Evolutionary conservation across 2,329 filamentous ascomycete genomes (phyloP), one percentile per base, ranked within the genome.

Genomic region (Colletotrichum sp.): DNA sequence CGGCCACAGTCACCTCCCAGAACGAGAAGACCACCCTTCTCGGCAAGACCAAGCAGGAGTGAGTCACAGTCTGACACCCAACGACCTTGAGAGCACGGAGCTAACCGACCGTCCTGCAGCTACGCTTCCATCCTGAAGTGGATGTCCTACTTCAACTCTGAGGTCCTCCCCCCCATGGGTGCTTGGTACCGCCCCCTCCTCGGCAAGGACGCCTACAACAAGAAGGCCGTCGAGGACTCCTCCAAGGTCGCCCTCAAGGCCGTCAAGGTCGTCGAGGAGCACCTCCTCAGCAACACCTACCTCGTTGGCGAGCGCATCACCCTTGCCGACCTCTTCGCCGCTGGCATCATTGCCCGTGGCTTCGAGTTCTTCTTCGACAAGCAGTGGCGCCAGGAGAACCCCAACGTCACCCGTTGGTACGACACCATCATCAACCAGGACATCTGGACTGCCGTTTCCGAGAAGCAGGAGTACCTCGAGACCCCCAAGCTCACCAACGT

Each of bases 31-130:
- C 97, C 83, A 98, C 96, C 81, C 96, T 99, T 80, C 93, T 99
- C 83, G 97, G 97, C 85, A 99, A 99, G 94, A 99, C 96, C 90
- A 99, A 99, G 94, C 96, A 99, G 91, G 97, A 99, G 93, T 96
- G 89, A 86, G 90, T 85, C n/a, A 57, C 24, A 32, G 24, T 28
- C 39, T 13, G 18, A 13, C 26, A 24, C 70, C 76, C 44, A 59
- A 69, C 78, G 63, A 73, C 57, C 21, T n/a, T n/a, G 15, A 39
- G 21, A 62, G 59, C 16, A 36, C 18, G 12, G 30, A 62, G 79
- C 84, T 85, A 78, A 85, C 62, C 28, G 30, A 4, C 6, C 5
- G 59, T 28, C 4, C 32, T 21, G 21, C 78, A 93, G 91, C 86
- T 96, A 99, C 88, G 97, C 97, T 82, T 96, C 96, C 81, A 99